Base-by-base conservation (phyloP, 2,329 filamentous ascomycete genomes). In the Fusarium odoratissimum region DNA sequence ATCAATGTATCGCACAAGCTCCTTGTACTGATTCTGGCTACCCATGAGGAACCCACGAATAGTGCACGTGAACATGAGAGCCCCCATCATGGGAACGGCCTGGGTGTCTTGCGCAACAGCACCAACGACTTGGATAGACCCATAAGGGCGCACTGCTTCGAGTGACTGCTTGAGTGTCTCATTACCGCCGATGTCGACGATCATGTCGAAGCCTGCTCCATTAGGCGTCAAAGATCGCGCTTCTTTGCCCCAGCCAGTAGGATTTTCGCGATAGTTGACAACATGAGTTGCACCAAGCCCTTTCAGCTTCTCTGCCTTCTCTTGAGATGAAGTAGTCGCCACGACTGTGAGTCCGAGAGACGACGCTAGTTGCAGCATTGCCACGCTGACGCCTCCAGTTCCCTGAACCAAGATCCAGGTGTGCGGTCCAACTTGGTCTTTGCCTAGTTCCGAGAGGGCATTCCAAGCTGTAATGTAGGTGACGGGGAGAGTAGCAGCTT, bases 131-230 rank as follows among this genome's bases (percentile, higher is more conserved):
- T 71, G 65, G 28, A 85, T 67, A 8, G 82, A n/a, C 0, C 83
- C 83, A 19, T 82, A 78, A 0, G 75, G 60, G 0, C 78, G 72
- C 1, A 90, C 81, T 3, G 87, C 86, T 70, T 86, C 86, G 44
- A 91, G 80, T 6, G 84, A 86, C 76, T 91, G 85, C 6, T 82
- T 75, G 71, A 93, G 84, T 0, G 90, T 92, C n/a, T 84, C 85
- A 1, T 88, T 84, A 0, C 91, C 91, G 17, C 89, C 91, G n/a
- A 92, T 87, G 74, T 93, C 91, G 42, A 92, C 76, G 42, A 93
- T 82, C 67, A 91, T 84, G 74, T 92, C 87, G 12, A 91, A 87
- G 17, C 91, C 91, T 4, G 74, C 76, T 4, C 83, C 83, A 2
- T 82, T 79, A 0, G 81, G 81, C 1, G 83, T 85, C 0, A 87